phyloP scores from a whole-genome alignment of 1,284 basidiomycete genomes.

The Sporisorium iseilematis-ciliati region DNA sequence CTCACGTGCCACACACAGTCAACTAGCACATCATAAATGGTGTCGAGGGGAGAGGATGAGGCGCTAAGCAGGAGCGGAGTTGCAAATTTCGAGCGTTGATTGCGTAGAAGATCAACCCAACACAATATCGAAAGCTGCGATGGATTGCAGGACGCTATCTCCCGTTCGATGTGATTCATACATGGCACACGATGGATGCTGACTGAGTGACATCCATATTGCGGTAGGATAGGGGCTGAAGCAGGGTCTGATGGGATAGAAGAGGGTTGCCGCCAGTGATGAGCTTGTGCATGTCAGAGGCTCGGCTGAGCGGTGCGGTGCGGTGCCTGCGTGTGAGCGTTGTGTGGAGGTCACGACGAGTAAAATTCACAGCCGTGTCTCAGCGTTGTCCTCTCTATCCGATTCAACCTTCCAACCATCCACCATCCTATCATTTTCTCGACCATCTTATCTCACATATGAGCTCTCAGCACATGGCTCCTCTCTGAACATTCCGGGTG shows the following conservation, averaged over 20 bases:
- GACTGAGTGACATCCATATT: too few relatives aligned
- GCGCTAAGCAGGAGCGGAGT: background rate
- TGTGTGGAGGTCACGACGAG: conserved; percentile 1
- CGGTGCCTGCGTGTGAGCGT: background rate
- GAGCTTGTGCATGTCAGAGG: background rate
- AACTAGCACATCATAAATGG: too few relatives aligned
- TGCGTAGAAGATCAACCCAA: too few relatives aligned
- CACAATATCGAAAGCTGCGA: too few relatives aligned
- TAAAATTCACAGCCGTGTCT: background rate
- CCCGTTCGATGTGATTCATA: too few relatives aligned
- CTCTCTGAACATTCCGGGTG: conserved; percentile 17
- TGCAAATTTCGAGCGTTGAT: conserved; percentile 3
- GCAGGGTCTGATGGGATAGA: too few relatives aligned
- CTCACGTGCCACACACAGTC: too few relatives aligned
- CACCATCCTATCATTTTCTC: conserved; percentile 1
- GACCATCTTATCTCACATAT: background rate
- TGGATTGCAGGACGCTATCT: too few relatives aligned
- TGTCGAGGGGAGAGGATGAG: background rate
- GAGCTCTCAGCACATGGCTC: conserved; percentile 9
- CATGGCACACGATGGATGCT: too few relatives aligned
- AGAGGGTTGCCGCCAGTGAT: background rate
- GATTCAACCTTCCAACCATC: background rate
- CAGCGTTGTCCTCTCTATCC: background rate
- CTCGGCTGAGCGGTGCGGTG: background rate
- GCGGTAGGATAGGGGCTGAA: too few relatives aligned